Evolutionary conservation across 805 yeast species (phyloP).

Genomic region (Ogataea siamensis): DNA sequence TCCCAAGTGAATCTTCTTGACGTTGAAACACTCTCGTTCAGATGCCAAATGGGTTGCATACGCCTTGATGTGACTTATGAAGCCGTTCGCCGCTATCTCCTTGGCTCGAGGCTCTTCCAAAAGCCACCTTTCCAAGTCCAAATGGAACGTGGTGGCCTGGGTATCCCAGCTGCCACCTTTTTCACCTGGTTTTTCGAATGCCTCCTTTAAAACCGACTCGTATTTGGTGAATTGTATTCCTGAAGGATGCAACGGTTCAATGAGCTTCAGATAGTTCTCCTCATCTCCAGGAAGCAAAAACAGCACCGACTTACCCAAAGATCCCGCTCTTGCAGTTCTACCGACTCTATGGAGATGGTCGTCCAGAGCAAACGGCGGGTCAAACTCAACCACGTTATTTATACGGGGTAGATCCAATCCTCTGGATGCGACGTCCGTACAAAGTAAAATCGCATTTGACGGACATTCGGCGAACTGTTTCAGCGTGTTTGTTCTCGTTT

Average conservation of each 20-base stretch:
- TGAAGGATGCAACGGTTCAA: constrained; percentile 52
- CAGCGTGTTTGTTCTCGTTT: constrained; percentile 73
- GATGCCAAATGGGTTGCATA: constrained; percentile 88
- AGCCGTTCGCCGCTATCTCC: constrained; percentile 73
- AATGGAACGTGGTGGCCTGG: constrained; percentile 95
- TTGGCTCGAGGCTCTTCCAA: constrained; percentile 62
- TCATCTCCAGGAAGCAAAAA: constrained; percentile 88
- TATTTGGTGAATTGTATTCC: constrained; percentile 46
- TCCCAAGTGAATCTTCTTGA: constrained; percentile 83
- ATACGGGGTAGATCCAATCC: constrained; percentile 91
- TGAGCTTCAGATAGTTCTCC: constrained; percentile 72
- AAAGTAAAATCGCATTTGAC: constrained; percentile 60
- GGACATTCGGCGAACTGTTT: constrained; percentile 51
- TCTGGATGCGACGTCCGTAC: constrained; percentile 98
- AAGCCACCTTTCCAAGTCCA: constrained; percentile 85
- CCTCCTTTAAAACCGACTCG: constrained; percentile 38
- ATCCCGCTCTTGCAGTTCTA: constrained; percentile 97
- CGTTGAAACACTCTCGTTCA: constrained; percentile 79
- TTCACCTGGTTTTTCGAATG: constrained; percentile 25
- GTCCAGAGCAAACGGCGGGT: constrained; percentile 91
- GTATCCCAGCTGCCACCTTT: constrained; percentile 69
- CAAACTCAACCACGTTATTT: constrained; percentile 84
- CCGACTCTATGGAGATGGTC: constrained; percentile 97
- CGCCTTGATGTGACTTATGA: constrained; percentile 87
- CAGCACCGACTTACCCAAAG: constrained; percentile 70